These are phyloP conservation scores for Psilocybe cubensis DNA, from an alignment of 768 basidiomycete species.

Conservation along the genomic window DNA sequence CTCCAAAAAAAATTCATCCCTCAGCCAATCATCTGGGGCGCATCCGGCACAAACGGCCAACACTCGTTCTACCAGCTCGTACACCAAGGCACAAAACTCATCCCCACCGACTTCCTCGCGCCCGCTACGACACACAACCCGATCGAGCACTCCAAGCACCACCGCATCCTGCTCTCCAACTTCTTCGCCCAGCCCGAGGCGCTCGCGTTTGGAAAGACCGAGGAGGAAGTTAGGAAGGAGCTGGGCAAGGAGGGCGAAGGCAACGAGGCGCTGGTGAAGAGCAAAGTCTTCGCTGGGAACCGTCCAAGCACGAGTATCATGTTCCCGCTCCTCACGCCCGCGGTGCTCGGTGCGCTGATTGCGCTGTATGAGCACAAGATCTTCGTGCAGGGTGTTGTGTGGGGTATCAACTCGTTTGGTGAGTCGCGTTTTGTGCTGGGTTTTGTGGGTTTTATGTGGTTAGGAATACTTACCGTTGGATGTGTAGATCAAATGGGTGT, in stretches of 20 bases:
- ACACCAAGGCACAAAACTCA: slow-evolving; percentile 92
- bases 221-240: slow-evolving; percentile 80
- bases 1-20: neutral
- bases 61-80: slow-evolving; percentile 99
- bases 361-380: slow-evolving; percentile 99
- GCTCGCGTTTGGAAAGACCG: slow-evolving; percentile 96
- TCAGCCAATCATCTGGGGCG: slow-evolving; percentile 98
- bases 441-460: too few relatives aligned
- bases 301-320: slow-evolving; percentile 95
- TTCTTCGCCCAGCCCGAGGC: slow-evolving; percentile 99
- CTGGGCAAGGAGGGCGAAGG: slow-evolving; percentile 68
- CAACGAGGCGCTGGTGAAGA: slow-evolving; percentile 88
- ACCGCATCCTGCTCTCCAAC: slow-evolving; percentile 96
- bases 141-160: slow-evolving; percentile 84
- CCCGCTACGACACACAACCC: slow-evolving; percentile 92
- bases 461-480: too few relatives aligned
- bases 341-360: slow-evolving; percentile 86
- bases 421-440: slow-evolving; percentile 21
- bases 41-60: slow-evolving; percentile 97
- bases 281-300: slow-evolving; percentile 98
- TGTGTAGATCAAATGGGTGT: slow-evolving; percentile 99
- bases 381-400: slow-evolving; percentile 94
- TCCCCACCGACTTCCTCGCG: slow-evolving; percentile 92
- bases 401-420: slow-evolving; percentile 99
- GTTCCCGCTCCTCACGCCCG: slow-evolving; percentile 92